Evolutionary conservation across 139 green algal genomes (phyloP).

Genomic region (Chlorella vulgaris): DNA sequence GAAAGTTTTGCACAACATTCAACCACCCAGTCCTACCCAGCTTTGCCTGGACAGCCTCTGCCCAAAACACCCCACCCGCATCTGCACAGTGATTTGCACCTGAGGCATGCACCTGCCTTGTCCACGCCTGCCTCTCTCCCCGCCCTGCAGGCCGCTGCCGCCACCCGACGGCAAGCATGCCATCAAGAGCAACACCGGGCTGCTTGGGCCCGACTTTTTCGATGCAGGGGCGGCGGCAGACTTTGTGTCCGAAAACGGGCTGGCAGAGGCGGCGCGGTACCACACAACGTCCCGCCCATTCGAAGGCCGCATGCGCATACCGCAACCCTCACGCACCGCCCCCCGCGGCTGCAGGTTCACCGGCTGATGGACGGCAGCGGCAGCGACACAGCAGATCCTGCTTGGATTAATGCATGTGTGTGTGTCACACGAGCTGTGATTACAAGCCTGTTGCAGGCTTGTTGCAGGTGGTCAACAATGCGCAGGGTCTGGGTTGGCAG

Average conservation of each 20-base stretch:
- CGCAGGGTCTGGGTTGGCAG: too few species aligned
- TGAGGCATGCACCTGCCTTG: too few species aligned
- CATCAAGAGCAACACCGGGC: slow-evolving; percentile 28
- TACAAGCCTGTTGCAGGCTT: too few species aligned
- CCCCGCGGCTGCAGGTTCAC: slow-evolving; percentile 22
- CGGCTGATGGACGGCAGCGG: neutral
- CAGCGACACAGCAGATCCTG: neutral
- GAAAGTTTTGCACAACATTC: too few species aligned
- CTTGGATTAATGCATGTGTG: too few species aligned
- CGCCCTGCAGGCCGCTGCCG: slow-evolving; percentile 4
- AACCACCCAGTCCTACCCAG: too few species aligned
- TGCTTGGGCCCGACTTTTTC: slow-evolving; percentile 35
- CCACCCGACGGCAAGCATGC: slow-evolving; percentile 10
- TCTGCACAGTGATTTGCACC: too few species aligned
- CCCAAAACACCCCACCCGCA: too few species aligned
- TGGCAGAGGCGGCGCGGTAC: slow-evolving; percentile 25
- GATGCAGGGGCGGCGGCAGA: slow-evolving; percentile 21
- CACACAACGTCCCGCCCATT: slow-evolving; percentile 27
- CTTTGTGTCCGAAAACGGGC: slow-evolving; percentile 15
- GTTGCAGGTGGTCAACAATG: too few species aligned
- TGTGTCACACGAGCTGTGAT: too few species aligned
- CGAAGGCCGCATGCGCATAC: slow-evolving; percentile 31
- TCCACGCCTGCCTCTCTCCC: neutral
- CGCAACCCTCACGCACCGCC: neutral
- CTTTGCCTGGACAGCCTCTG: too few species aligned